Conservation (phyloP, 2,329 filamentous ascomycete species). For the Grosmannia huntii region DNA sequence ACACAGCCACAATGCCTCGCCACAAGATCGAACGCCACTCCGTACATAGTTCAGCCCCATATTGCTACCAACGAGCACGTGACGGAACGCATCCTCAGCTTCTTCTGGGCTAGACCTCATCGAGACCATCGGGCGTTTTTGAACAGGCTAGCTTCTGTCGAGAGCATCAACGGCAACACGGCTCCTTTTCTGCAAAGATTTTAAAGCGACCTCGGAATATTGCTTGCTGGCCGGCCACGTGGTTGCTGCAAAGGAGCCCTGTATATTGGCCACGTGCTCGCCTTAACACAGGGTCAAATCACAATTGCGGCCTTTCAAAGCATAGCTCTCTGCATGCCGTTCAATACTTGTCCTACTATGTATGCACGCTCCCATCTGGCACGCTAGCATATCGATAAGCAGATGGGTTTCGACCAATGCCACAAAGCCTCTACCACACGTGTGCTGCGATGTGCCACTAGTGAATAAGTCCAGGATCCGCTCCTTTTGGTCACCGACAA, state of each 20-base stretch:
- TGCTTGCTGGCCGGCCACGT: background rate
- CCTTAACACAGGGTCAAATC: background rate
- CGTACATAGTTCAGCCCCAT: background rate
- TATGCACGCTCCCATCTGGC: background rate
- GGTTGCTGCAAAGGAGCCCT: background rate
- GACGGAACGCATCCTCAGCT: background rate
- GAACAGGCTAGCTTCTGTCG: background rate
- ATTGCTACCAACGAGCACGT: background rate
- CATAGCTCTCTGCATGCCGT: background rate
- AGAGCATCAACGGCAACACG: background rate
- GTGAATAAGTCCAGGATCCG: background rate
- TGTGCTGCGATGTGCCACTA: background rate
- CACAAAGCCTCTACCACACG: background rate
- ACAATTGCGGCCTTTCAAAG: background rate
- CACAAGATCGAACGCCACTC: too few relatives aligned
- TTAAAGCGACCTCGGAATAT: background rate
- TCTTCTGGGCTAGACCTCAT: background rate
- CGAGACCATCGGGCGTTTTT: background rate
- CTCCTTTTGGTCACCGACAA: background rate
- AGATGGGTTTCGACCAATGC: background rate
- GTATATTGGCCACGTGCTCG: background rate
- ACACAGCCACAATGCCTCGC: too few relatives aligned
- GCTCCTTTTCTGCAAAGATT: background rate
- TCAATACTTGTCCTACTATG: background rate
- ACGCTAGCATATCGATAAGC: background rate